These are phyloP conservation scores for Davidsoniella australis DNA, from an alignment of 2,329 filamentous ascomycete genomes.

Conservation along the genomic window DNA sequence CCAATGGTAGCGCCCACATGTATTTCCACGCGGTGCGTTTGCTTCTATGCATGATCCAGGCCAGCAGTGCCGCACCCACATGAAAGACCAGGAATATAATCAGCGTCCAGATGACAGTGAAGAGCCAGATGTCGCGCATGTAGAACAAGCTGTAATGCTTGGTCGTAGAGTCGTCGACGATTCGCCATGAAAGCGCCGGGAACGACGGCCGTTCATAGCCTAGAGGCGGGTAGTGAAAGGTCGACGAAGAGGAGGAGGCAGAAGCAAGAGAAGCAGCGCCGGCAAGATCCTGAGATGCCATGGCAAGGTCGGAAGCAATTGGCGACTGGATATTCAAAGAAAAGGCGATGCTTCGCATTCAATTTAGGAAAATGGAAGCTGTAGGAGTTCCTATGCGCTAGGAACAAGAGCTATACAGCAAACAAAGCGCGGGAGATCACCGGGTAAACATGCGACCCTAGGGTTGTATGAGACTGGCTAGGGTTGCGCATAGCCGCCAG, in stretches of 20 bases:
- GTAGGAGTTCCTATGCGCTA: no score
- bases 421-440: no score
- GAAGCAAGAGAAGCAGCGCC: no score
- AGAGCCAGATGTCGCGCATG: conserved; percentile 65
- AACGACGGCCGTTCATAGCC: conserved; percentile 54
- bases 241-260: conserved; percentile 12
- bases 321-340: no score
- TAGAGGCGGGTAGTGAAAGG: conserved; percentile 22
- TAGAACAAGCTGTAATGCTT: conserved; percentile 48
- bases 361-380: no score
- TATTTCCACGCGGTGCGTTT: conserved; percentile 39
- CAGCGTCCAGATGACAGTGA: conserved; percentile 74
- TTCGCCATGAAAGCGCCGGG: conserved; percentile 66
- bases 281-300: no score
- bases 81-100: conserved; percentile 65
- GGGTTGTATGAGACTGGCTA: no score
- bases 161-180: conserved; percentile 27
- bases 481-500: no score
- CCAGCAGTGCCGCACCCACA: conserved; percentile 51
- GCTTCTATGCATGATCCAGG: conserved; percentile 51
- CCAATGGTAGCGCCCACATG: conserved; percentile 54
- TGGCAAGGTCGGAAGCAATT: no score
- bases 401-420: no score
- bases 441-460: no score
- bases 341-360: background rate